These are phyloP conservation scores for Colletotrichum eremochloae DNA, from an alignment of 2,329 filamentous ascomycete species.

Conservation along the genomic window DNA sequence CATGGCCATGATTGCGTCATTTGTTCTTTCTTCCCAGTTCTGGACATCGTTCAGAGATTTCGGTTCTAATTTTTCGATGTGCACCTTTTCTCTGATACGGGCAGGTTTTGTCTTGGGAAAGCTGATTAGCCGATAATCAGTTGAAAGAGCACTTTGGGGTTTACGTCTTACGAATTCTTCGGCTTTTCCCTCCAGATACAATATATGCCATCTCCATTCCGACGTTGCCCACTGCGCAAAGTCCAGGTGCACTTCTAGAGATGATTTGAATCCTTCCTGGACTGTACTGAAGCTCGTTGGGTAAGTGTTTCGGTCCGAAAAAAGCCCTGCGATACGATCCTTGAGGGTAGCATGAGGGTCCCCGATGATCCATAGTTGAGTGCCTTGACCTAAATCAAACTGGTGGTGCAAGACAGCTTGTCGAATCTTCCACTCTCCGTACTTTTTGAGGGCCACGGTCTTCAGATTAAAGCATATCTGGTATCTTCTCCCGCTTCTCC, in stretches of 20 bases:
- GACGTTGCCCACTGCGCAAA: conserved; percentile 38
- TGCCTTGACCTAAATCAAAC: conserved; percentile 53
- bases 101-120: conserved; percentile 1
- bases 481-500: conserved; percentile 52
- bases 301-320: conserved; percentile 12
- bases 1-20: conserved; percentile 52
- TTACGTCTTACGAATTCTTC: conserved; percentile 44
- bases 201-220: conserved; percentile 45
- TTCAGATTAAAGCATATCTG: conserved; percentile 55
- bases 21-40: conserved; percentile 53
- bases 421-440: conserved; percentile 52
- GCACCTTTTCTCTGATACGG: conserved; percentile 1
- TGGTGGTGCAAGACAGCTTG: conserved; percentile 56
- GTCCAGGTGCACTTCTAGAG: neutral
- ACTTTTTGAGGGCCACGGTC: conserved; percentile 42
- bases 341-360: conserved; percentile 51
- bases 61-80: neutral
- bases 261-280: conserved; percentile 47
- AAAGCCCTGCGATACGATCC: conserved; percentile 9
- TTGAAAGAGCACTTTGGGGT: conserved; percentile 39
- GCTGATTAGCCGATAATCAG: no score
- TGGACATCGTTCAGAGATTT: conserved; percentile 51
- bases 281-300: conserved; percentile 49
- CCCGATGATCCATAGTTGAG: conserved; percentile 57
- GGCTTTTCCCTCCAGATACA: conserved; percentile 36